Base-by-base conservation (phyloP, 2,329 filamentous ascomycete species). In the Cordyceps militaris region DNA sequence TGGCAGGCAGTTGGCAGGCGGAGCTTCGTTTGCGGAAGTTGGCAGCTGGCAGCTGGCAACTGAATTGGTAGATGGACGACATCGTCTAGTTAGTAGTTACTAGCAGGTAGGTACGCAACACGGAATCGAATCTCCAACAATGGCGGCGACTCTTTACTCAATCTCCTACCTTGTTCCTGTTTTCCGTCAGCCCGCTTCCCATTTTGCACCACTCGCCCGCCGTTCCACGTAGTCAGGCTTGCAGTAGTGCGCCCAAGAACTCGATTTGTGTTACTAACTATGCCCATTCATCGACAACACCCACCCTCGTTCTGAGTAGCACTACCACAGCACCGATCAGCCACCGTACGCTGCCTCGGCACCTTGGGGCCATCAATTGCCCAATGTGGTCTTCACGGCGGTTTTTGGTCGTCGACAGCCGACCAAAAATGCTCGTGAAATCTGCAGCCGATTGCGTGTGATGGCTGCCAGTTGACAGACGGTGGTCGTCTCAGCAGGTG, bases 391-490 rank as follows among this genome's bases (percentile, higher is more conserved):
- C 49, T 49, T 47, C 43, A 40, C 30, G 53, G 53, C 53, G 53
- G 16, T 56, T 40, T 42, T 28, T 49, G 32, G 44, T 56, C 44
- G 44, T 30, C 44, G 23, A 5, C 32, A 14, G 5, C 30, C 36
- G 21, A 14, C 32, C 30, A 28, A 23, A 56, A 56, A 42, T 40
- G 53, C 53, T 56, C 21, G 53, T 56, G 53, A 56, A 56, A 38
- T 55, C 42, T 24, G 42, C 46, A 8, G 4, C 10, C 26, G 30
- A 34, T 48, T 40, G 53, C 43, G 32, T 16, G 42, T 48, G 32
- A 40, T 38, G 30, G 9, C 28, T 19, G 28, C 10, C n/a, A n/a
- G n/a, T 24, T 46, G 42, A 5, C 24, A 3, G n/a, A n/a, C n/a
- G n/a, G n/a, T n/a, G n/a, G n/a, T n/a, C n/a, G n/a, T n/a, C n/a